Conservation (phyloP, 768 basidiomycete species). For the Fistulinella prunicolor region DNA sequence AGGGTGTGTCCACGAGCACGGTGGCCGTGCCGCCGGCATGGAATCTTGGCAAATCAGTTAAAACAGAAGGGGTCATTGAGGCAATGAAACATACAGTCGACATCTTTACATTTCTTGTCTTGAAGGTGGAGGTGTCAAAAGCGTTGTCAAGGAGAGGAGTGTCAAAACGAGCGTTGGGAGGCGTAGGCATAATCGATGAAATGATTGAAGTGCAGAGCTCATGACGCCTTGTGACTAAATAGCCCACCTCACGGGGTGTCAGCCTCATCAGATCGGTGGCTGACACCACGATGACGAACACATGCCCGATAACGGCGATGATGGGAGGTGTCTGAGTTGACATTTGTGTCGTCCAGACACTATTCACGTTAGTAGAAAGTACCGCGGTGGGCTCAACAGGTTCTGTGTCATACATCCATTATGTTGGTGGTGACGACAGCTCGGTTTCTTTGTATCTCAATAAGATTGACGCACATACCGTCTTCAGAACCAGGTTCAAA, state of each 20-base stretch:
- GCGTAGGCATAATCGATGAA: neutral
- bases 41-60: neutral
- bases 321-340: no score
- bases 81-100: constrained; percentile 8
- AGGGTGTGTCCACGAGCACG: constrained; percentile 2
- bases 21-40: neutral
- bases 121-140: constrained; percentile 16
- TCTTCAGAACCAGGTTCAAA: no score
- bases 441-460: no score
- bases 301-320: no score
- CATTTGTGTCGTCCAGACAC: no score
- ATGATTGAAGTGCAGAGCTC: neutral
- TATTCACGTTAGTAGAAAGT: no score
- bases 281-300: constrained; percentile 1
- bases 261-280: constrained; percentile 14
- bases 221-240: neutral
- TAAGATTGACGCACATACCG: no score
- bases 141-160: constrained; percentile 19
- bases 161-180: constrained; percentile 21
- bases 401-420: no score
- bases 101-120: neutral
- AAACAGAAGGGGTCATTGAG: neutral
- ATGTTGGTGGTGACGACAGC: no score
- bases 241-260: neutral
- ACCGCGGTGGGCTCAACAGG: no score